Evolutionary conservation across 768 basidiomycete species (phyloP).

Genomic region (Hortiboletus flavorubellus): DNA sequence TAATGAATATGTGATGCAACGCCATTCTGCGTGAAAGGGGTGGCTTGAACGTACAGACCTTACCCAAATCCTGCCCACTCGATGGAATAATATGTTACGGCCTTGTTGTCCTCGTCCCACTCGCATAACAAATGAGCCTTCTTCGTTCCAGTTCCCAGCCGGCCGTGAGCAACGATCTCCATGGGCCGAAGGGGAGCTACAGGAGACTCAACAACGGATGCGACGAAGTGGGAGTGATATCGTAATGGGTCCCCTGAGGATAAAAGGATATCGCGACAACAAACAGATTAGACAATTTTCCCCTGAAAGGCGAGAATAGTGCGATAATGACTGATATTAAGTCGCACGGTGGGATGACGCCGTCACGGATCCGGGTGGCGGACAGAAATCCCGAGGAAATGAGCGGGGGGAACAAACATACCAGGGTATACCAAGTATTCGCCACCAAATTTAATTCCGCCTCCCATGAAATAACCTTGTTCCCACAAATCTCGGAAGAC

Average conservation of each 20-base stretch:
- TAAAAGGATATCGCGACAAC: not conserved
- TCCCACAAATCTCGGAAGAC: constrained; percentile 82
- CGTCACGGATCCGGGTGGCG: not conserved
- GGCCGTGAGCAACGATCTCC: constrained; percentile 94
- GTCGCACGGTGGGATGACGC: not conserved
- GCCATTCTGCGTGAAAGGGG: not conserved
- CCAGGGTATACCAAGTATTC: constrained; percentile 97
- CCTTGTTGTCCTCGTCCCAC: constrained; percentile 70
- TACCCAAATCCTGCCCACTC: constrained; percentile 90
- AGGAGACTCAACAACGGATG: constrained; percentile 71
- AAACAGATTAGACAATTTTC: not conserved
- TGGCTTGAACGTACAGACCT: not conserved
- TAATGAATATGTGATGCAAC: constrained; percentile 10
- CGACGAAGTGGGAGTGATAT: constrained; percentile 96
- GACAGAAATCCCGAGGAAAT: not conserved
- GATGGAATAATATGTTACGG: constrained; percentile 73
- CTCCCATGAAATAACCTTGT: constrained; percentile 83
- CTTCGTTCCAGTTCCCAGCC: constrained; percentile 95
- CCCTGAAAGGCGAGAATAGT: not conserved
- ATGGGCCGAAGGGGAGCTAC: constrained; percentile 66
- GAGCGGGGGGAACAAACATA: constrained; percentile 31
- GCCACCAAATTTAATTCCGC: constrained; percentile 91
- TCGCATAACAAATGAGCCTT: constrained; percentile 91
- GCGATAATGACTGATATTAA: not conserved
- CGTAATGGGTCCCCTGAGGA: constrained; percentile 82